Base-by-base conservation (phyloP, 306 rosid genomes). In the Vicia faba region DNA sequence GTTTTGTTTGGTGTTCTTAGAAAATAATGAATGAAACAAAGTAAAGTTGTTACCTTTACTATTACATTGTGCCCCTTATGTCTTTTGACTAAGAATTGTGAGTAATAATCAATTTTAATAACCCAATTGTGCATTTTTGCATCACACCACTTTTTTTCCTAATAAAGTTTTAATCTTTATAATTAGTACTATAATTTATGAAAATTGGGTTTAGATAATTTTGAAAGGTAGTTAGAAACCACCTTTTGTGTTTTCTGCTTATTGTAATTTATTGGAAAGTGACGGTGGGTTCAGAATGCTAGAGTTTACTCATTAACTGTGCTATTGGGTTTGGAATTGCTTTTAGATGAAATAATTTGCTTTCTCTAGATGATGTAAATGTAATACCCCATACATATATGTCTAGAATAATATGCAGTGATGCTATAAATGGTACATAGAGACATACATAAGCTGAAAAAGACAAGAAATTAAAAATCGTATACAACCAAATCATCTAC, bases 301-400 rank as follows among this genome's bases (percentile, higher is more conserved):
- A 10, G 45, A 40, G 45, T 35, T 35, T 35, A 5, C n/a, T 40
- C 12, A 15, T 16, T 14, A 11, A 59, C 9, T 73, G 13, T 38
- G 63, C 61, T 79, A 16, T 41, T 75, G 35, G 59, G 57, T 9
- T 54, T 77, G 76, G 23, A 43, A 60, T 26, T 62, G 35, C 41
- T 76, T 62, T 56, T 81, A 92, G 98, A 95, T 81, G n/a, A 69
- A 43, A 79, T 84, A 85, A 78, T 72, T 83, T 11, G 92, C n/a
- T n/a, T n/a, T n/a, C n/a, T n/a, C n/a, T n/a, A n/a, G n/a, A n/a
- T n/a, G n/a, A n/a, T n/a, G n/a, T n/a, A n/a, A n/a, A n/a, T n/a
- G n/a, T n/a, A n/a, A n/a, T n/a, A n/a, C n/a, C n/a, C n/a, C n/a
- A n/a, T n/a, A n/a, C n/a, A n/a, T n/a, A n/a, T n/a, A n/a, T n/a